phyloP scores from a whole-genome alignment of 2,329 filamentous ascomycete species.

The Stemphylium vesicarium region DNA sequence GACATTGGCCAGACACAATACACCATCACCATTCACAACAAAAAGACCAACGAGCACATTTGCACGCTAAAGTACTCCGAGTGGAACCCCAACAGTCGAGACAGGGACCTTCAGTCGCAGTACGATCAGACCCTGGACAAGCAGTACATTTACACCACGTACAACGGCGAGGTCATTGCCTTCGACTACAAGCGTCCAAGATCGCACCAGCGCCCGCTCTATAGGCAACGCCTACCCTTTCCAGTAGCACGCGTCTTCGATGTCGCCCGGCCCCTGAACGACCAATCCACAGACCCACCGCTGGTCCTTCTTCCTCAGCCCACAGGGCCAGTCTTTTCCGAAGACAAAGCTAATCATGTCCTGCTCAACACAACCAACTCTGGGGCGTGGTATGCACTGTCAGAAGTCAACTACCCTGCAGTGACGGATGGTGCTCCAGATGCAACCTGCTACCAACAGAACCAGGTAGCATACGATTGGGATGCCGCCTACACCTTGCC shows the following conservation, averaged over 20 bases:
- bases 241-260: constrained; percentile 91
- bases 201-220: constrained; percentile 37
- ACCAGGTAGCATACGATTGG: constrained; percentile 31
- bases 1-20: constrained; percentile 90
- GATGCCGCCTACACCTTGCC: constrained; percentile 37
- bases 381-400: constrained; percentile 95
- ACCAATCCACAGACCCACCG: constrained; percentile 71
- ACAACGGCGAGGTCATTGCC: constrained; percentile 83
- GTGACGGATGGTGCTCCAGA: constrained; percentile 72
- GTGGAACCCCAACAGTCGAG: constrained; percentile 91
- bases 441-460: constrained; percentile 61
- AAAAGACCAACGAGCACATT: constrained; percentile 73
- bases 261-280: constrained; percentile 75
- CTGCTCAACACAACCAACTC: constrained; percentile 85
- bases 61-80: constrained; percentile 93
- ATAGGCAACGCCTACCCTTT: constrained; percentile 68
- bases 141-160: constrained; percentile 85
- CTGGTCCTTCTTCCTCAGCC: constrained; percentile 89
- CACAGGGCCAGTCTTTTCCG: constrained; percentile 61
- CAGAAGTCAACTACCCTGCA: constrained; percentile 82
- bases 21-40: constrained; percentile 81
- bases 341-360: constrained; percentile 56
- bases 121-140: constrained; percentile 82
- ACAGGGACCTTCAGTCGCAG: constrained; percentile 84
- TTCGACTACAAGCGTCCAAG: constrained; percentile 69